Base-by-base conservation (phyloP, 306 rosid species). In the Lablab purpureus region DNA sequence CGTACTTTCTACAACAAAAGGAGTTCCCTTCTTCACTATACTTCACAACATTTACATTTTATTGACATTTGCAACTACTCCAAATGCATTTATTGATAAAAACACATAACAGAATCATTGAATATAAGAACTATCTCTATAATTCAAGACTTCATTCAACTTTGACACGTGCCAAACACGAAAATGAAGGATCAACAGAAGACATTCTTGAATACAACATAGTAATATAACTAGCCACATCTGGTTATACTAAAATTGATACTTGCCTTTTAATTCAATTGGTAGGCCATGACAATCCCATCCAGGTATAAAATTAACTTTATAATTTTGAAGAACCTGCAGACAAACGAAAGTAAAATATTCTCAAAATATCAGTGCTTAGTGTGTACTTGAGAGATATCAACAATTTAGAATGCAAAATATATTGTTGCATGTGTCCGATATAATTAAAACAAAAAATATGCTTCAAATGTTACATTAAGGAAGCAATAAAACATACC, bases 211-310 rank as follows among this genome's bases (percentile, higher is more conserved):
- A 81, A 62, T 40, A 22, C 34, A 41, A 52, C 51, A 34, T 12
- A 58, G 75, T 55, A 73, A 14, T 47, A 62, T 14, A 67, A 59
- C 22, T 77, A 65, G 36, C 19, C 41, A 63, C 66, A 63, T 56
- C 49, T 45, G 50, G 21, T 60, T 28, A 41, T 23, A 41, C 23
- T 12, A 62, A 62, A 62, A 76, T 40, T 55, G 18, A 73, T 25
- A 85, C 93, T 90, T 95, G 85, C 99, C 99, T 93, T 95, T 95
- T 81, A 95, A 88, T 75, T 95, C 99, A 84, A 95, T 95, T 76
- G 99, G 99, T 79, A 95, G 88, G 79, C 98, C 99, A 89, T 95
- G 99, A 79, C 99, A 95, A 87, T 95, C 99, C 99, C 99, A 95
- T 56, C 99, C 99, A 80, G 99, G 99, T 76, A 95, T 94, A 83